Conservation (phyloP, 345 rosid species). For the Punica granatum region DNA sequence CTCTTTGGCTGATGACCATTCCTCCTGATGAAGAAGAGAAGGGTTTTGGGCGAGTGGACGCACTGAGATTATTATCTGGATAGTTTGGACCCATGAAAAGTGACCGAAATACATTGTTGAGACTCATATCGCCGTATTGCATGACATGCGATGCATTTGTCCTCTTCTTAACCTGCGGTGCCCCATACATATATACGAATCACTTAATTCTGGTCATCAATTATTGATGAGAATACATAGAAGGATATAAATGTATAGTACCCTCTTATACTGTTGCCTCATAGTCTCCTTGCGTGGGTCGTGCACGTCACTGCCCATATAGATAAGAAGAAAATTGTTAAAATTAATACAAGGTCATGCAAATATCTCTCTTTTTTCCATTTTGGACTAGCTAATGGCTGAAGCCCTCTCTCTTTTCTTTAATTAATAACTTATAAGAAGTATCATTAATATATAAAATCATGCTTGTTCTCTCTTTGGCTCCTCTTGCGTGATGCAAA, state of each 20-base stretch:
- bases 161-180: conserved; percentile 35
- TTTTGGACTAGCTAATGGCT: too few species aligned
- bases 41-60: background rate
- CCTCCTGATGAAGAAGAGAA: conserved; percentile 8
- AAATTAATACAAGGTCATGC: background rate
- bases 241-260: background rate
- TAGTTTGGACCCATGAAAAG: conserved; percentile 34
- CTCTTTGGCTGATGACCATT: conserved; percentile 22
- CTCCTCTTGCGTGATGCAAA: too few species aligned
- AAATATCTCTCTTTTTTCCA: too few species aligned
- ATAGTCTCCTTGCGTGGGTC: conserved; percentile 47
- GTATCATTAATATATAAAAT: too few species aligned
- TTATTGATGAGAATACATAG: background rate
- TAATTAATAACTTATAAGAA: too few species aligned
- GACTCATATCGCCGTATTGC: conserved; percentile 37
- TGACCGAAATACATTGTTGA: conserved; percentile 21
- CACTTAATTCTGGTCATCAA: background rate
- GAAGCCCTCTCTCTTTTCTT: too few species aligned
- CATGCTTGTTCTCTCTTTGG: too few species aligned
- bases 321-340: background rate
- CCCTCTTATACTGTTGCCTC: conserved; percentile 37
- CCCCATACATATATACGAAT: background rate
- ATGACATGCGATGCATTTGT: conserved; percentile 44
- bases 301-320: conserved; percentile 42
- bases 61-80: conserved; percentile 14